Percentiles rank a stretch among this genome's conserved stretches.
Conservation (phyloP, 1,284 basidiomycete species). For the Tilletia walkeri region DNA sequence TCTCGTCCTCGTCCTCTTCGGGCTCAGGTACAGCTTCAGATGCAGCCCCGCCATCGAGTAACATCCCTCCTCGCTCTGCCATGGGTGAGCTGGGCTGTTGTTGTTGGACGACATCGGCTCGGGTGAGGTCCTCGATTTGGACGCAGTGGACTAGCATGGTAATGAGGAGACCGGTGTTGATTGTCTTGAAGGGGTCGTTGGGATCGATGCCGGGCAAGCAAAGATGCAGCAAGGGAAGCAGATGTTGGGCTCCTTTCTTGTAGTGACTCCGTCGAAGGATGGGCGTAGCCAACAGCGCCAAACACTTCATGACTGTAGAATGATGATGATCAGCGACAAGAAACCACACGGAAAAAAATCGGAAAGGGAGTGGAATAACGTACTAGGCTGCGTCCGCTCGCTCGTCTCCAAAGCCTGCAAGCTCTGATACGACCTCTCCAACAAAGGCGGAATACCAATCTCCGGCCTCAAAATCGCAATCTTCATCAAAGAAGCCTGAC, state of each 20-base stretch:
- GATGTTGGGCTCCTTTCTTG: slow-evolving; percentile 79
- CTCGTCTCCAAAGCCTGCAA: slow-evolving; percentile 66
- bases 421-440: slow-evolving; percentile 86
- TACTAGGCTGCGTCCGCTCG: slow-evolving; percentile 56
- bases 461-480: not conserved
- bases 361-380: not conserved
- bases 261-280: slow-evolving; percentile 74
- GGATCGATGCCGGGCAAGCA: slow-evolving; percentile 88
- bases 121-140: slow-evolving; percentile 74
- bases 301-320: slow-evolving; percentile 70
- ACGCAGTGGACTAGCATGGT: slow-evolving; percentile 74
- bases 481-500: not conserved
- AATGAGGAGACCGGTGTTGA: slow-evolving; percentile 73
- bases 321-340: not conserved
- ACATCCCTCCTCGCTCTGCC: not conserved
- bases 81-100: slow-evolving; percentile 18
- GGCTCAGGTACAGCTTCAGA: slow-evolving; percentile 22
- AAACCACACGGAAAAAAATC: not conserved
- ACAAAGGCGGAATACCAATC: slow-evolving; percentile 83
- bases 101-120: slow-evolving; percentile 35
- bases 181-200: slow-evolving; percentile 90
- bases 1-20: slow-evolving; percentile 57
- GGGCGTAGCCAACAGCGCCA: slow-evolving; percentile 75
- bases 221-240: slow-evolving; percentile 82
- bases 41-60: slow-evolving; percentile 26